A percentile compares a stretch with the other conserved stretches of the same genome.
phyloP scores from a whole-genome alignment of 306 rosid genomes.

The Pterocarpus santalinus region DNA sequence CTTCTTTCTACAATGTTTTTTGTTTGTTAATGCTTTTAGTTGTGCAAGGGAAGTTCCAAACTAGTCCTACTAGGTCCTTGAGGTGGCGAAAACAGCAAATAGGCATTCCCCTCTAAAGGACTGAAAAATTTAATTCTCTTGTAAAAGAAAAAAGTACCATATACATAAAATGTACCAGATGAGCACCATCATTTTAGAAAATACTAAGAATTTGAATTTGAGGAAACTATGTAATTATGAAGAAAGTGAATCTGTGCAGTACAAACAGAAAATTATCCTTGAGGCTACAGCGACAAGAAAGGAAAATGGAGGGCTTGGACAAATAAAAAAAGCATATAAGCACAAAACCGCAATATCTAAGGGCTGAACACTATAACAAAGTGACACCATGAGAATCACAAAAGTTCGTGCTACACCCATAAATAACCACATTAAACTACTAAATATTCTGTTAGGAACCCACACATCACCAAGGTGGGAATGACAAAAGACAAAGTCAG shows the following conservation, averaged over 20 bases:
- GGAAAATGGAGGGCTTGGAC: neutral
- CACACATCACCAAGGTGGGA: too few species aligned
- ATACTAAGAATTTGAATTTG: neutral
- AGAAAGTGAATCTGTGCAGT: conserved; percentile 23
- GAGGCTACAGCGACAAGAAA: neutral
- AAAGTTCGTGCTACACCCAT: neutral
- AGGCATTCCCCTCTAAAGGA: neutral
- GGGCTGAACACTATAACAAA: neutral
- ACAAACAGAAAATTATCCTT: conserved; percentile 14
- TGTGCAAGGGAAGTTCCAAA: conserved; percentile 22
- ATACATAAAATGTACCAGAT: neutral
- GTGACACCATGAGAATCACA: neutral
- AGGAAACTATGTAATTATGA: neutral
- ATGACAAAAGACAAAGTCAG: too few species aligned
- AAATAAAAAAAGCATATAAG: neutral
- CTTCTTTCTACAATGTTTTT: neutral
- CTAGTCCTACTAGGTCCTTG: conserved; percentile 3
- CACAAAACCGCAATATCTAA: conserved; percentile 3
- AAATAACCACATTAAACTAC: conserved; percentile 14
- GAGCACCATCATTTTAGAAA: conserved; percentile 8
- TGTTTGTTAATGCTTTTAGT: conserved; percentile 10
- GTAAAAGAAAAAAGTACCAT: conserved; percentile 6
- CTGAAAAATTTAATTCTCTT: conserved; percentile 23
- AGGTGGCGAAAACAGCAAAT: conserved; percentile 6
- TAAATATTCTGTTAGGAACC: neutral